Evolutionary conservation across 257 asterid genomes (phyloP).

Genomic region (Fraxinus pennsylvanica): DNA sequence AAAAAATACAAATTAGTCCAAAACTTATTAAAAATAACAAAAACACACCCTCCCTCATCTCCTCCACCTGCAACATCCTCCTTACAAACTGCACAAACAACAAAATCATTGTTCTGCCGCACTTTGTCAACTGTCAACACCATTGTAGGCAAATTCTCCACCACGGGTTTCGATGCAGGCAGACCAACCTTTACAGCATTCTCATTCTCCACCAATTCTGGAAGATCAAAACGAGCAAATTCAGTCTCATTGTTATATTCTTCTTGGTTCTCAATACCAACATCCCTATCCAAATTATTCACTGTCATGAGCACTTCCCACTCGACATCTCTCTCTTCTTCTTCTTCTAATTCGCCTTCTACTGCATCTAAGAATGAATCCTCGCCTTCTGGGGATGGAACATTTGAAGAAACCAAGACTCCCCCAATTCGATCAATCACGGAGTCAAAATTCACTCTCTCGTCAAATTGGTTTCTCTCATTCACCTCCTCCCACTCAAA

Average conservation of each 20-base stretch:
- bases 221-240: conserved; percentile 30
- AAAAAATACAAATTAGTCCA: too few species aligned
- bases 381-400: conserved; percentile 39
- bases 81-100: too few species aligned
- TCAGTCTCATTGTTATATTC: conserved; percentile 32
- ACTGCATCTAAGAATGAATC: conserved; percentile 32
- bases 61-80: too few species aligned
- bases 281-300: conserved; percentile 52
- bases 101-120: too few species aligned
- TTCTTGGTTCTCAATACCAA: conserved; percentile 42
- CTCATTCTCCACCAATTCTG: conserved; percentile 61
- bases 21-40: too few species aligned
- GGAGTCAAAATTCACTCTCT: conserved; percentile 56
- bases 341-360: neutral
- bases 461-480: conserved; percentile 47
- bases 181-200: conserved; percentile 70
- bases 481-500: conserved; percentile 91
- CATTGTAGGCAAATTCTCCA: too few species aligned
- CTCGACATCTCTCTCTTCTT: conserved; percentile 42
- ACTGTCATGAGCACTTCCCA: conserved; percentile 85
- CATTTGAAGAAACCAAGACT: conserved; percentile 59
- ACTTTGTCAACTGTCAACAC: too few species aligned
- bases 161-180: conserved; percentile 73
- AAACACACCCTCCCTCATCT: too few species aligned
- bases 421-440: conserved; percentile 72